These are phyloP conservation scores for Blastobotrys proliferans DNA, from an alignment of 1,139 yeast genomes.

Conservation along the genomic window DNA sequence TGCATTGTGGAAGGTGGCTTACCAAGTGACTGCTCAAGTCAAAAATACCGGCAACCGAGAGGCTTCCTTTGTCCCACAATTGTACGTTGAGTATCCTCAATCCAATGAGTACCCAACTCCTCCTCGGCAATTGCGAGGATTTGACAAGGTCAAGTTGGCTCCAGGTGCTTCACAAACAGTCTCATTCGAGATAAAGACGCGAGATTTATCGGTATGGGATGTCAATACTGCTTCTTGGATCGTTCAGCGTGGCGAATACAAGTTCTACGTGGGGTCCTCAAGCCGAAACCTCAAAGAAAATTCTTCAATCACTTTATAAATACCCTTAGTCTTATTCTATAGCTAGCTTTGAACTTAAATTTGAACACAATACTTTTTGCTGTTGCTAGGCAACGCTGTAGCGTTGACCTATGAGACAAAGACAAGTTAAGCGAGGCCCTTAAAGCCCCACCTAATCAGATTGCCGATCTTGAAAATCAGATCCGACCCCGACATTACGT, in stretches of 20 bases:
- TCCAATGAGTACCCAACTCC: slow-evolving; percentile 40
- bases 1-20: slow-evolving; percentile 44
- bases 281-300: slow-evolving; percentile 49
- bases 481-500: too few species aligned
- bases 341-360: too few species aligned
- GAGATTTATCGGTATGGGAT: slow-evolving; percentile 62
- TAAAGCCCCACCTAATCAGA: too few species aligned
- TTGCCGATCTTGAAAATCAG: too few species aligned
- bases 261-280: slow-evolving; percentile 49
- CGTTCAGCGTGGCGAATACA: slow-evolving; percentile 55
- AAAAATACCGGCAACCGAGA: slow-evolving; percentile 56
- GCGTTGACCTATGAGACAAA: too few species aligned
- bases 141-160: slow-evolving; percentile 51
- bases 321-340: background rate
- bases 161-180: slow-evolving; percentile 42
- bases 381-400: too few species aligned
- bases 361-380: too few species aligned
- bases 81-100: slow-evolving; percentile 55
- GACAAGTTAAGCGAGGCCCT: too few species aligned
- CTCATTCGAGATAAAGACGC: slow-evolving; percentile 45
- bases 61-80: slow-evolving; percentile 54
- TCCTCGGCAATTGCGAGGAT: slow-evolving; percentile 53
- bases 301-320: slow-evolving; percentile 32
- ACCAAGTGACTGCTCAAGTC: slow-evolving; percentile 47
- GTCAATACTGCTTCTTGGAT: slow-evolving; percentile 56